phyloP scores from a whole-genome alignment of 1,284 basidiomycete genomes.

The Ceratobasidium sp. region DNA sequence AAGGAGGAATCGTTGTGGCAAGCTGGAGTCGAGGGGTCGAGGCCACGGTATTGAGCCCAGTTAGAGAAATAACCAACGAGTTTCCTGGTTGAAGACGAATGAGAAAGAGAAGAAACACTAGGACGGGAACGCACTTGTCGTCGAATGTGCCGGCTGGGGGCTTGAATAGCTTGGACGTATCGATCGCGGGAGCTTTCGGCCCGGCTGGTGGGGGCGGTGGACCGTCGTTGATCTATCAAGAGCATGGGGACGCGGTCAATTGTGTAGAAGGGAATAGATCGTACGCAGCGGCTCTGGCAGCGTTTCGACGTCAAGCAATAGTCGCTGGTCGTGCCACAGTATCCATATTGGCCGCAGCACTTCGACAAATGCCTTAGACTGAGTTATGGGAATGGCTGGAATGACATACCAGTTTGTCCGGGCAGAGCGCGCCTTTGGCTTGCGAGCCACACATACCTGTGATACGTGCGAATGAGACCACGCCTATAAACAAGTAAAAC shows the following conservation, averaged over 20 bases:
- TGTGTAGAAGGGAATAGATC: not conserved
- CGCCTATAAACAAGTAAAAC: not conserved
- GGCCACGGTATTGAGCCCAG: constrained; percentile 29
- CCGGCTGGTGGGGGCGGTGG: constrained; percentile 8
- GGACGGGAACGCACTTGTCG: not conserved
- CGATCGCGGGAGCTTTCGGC: constrained; percentile 8
- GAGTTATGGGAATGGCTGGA: no score
- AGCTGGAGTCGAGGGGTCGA: constrained; percentile 5
- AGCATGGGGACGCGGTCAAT: not conserved
- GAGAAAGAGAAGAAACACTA: no score
- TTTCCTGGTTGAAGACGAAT: not conserved
- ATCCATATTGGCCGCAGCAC: constrained; percentile 26
- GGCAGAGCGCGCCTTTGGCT: constrained; percentile 29
- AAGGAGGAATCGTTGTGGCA: constrained; percentile 23
- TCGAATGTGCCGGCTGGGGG: constrained; percentile 10
- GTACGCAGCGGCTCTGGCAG: constrained; percentile 28
- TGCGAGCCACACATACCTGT: constrained; percentile 12
- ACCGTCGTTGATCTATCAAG: constrained; percentile 18
- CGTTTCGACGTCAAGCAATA: constrained; percentile 30
- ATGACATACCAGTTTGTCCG: not conserved
- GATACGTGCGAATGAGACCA: not conserved
- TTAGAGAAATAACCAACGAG: constrained; percentile 20
- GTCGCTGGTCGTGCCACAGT: constrained; percentile 18
- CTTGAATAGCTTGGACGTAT: constrained; percentile 23
- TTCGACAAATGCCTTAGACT: not conserved